A percentile compares a stretch with the other conserved stretches of the same genome.
Conservation (phyloP, 306 rosid species). For the Rosa chinensis region DNA sequence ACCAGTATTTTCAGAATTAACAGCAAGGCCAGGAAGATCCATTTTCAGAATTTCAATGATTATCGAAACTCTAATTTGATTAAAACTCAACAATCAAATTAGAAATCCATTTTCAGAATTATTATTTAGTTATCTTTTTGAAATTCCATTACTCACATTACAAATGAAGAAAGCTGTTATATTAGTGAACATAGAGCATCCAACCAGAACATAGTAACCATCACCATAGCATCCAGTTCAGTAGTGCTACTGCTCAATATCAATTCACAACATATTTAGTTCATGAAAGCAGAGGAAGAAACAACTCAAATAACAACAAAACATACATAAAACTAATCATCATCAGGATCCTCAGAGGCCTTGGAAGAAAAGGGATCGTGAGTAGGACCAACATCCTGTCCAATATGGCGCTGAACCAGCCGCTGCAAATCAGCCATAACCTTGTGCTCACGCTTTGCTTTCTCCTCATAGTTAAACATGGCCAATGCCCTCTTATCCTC, state of each 20-base stretch:
- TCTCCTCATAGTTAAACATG: slow-evolving; percentile 94
- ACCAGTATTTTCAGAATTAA: too few species aligned
- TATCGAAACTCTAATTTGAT: too few species aligned
- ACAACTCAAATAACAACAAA: slow-evolving; percentile 2
- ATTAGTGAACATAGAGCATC: background rate
- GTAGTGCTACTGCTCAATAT: background rate
- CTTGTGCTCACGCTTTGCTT: slow-evolving; percentile 90
- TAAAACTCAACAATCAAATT: too few species aligned
- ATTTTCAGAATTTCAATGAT: too few species aligned
- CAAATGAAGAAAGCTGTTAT: background rate
- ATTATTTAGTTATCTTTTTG: background rate
- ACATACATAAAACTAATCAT: slow-evolving; percentile 47
- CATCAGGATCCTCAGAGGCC: slow-evolving; percentile 46
- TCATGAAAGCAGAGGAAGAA: background rate
- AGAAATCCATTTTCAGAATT: too few species aligned
- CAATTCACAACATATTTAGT: background rate
- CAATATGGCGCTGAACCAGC: slow-evolving; percentile 91
- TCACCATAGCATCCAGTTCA: slow-evolving; percentile 10
- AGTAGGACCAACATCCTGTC: slow-evolving; percentile 95
- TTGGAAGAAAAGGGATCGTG: slow-evolving; percentile 77
- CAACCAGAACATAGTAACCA: background rate
- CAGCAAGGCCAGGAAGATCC: too few species aligned
- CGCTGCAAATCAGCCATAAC: slow-evolving; percentile 98
- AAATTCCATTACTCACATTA: background rate
- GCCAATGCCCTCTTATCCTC: slow-evolving; percentile 98